Base-by-base conservation (phyloP, 176 grass and related monocot species). In the Ampelocalamus luodianensis region DNA sequence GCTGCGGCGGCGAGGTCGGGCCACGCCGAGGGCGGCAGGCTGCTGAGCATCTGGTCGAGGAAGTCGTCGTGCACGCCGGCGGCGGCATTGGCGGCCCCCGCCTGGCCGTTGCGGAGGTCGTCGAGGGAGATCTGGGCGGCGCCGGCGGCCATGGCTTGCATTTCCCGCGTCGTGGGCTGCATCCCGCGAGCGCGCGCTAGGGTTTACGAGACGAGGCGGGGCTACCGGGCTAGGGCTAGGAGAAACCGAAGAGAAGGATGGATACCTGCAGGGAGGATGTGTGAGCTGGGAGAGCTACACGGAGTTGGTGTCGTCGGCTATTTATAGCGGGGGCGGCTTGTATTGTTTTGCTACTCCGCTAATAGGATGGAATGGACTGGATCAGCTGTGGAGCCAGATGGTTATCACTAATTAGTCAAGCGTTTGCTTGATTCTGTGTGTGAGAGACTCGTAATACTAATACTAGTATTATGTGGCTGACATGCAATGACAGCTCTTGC, bases 21-120 rank as follows among this genome's bases (percentile, higher is more conserved):
- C 96, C 96, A 99, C 6, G 85, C 79, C 0, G 93, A 89, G 62
- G 88, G 96, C 6, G 86, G 90, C 14, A 85, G 59, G 84, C 73
- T 74, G 54, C 87, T 86, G 58, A 99, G 86, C 91, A 99, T 91
- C 86, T 98, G 96, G 66, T 96, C 93, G 37, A 99, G 83, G 91
- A 99, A 99, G 58, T 99, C 96, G 38, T 99, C 93, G 59, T 93
- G 83, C 39, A 80, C 91, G 29, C 34, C 85, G 12, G 13, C 83
- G 23, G 10, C 81, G 62, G 62, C 89, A 10, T 51, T 83, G 22
- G 13, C 20, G 14, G 27, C 72, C 20, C 44, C 71, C 13, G 58
- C 12, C 45, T 55, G 7, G 60, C 85, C 68, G 74, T 29, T 72
- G 58, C 79, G 84, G 26, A 90, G 79, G 65, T 90, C 84, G 72